These are phyloP conservation scores for Aspergillus fischeri DNA, from an alignment of 2,329 filamentous ascomycete species.

Conservation along the genomic window DNA sequence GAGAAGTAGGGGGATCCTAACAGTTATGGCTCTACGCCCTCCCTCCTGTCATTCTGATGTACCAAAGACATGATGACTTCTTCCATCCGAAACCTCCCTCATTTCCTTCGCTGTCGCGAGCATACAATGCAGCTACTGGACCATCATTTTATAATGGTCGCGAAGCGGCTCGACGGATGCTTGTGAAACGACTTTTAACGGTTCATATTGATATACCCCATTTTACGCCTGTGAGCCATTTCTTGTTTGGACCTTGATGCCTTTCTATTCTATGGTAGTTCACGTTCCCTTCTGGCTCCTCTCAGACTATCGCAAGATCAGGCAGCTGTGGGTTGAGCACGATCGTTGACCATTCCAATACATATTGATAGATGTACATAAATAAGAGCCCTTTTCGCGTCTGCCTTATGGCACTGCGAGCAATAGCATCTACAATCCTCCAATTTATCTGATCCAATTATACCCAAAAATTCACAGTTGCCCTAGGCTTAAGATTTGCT, in stretches of 20 bases:
- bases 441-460: not conserved
- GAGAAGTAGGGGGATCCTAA: not conserved
- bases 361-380: constrained; percentile 31
- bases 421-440: not conserved
- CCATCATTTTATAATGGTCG: not conserved
- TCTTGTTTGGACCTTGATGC: constrained; percentile 12
- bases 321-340: not conserved
- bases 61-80: not conserved
- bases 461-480: not conserved
- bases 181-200: constrained; percentile 16
- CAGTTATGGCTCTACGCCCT: not conserved
- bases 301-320: not conserved
- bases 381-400: constrained; percentile 7
- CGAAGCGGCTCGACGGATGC: constrained; percentile 5
- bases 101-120: not conserved
- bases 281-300: constrained; percentile 1
- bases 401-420: not conserved
- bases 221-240: constrained; percentile 20
- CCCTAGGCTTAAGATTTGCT: not conserved
- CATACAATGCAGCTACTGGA: not conserved
- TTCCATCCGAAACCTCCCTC: constrained; percentile 7
- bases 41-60: not conserved
- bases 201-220: constrained; percentile 29
- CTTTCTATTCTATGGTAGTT: constrained; percentile 3
- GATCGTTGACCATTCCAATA: constrained; percentile 14